A percentile compares a stretch with the other conserved stretches of the same genome.
phyloP scores from a whole-genome alignment of 1,139 yeast genomes.

The Tardiomyces depauwii region DNA sequence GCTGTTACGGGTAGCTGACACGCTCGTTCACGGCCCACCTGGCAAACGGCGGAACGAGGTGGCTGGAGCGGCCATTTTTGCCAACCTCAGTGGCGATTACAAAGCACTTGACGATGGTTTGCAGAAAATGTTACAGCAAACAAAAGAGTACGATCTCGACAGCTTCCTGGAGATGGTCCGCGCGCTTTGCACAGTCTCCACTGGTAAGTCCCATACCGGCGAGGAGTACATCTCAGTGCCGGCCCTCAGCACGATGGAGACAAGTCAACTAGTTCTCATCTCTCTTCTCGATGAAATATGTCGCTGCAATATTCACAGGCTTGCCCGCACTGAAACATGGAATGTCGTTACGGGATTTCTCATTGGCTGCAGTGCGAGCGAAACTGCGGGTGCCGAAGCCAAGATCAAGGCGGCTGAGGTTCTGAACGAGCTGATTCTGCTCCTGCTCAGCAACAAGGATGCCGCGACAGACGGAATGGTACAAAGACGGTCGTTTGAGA shows the following conservation, averaged over 20 bases:
- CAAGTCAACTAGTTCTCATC: not conserved
- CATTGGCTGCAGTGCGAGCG: constrained; percentile 32
- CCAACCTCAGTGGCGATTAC: constrained; percentile 32
- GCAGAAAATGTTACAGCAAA: constrained; percentile 50
- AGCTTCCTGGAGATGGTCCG: not conserved
- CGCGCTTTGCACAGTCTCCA: not conserved
- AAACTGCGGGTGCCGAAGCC: constrained; percentile 30
- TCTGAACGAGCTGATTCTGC: constrained; percentile 37
- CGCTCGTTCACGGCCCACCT: constrained; percentile 32
- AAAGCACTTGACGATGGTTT: constrained; percentile 44
- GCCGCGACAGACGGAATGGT: not conserved
- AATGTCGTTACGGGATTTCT: constrained; percentile 34
- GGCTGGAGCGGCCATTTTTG: constrained; percentile 11
- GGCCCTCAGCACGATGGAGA: not conserved
- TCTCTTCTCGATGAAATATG: not conserved
- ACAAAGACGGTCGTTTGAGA: not conserved
- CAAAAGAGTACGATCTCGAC: constrained; percentile 33
- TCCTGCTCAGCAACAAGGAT: not conserved
- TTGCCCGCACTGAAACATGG: constrained; percentile 29
- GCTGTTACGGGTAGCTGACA: constrained; percentile 60
- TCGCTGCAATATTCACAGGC: not conserved
- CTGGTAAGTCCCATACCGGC: not conserved
- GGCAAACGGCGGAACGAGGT: constrained; percentile 8
- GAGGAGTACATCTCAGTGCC: not conserved
- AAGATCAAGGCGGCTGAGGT: constrained; percentile 38